Base-by-base conservation (phyloP, 2,329 filamentous ascomycete species). In the Fusarium heterosporum region DNA sequence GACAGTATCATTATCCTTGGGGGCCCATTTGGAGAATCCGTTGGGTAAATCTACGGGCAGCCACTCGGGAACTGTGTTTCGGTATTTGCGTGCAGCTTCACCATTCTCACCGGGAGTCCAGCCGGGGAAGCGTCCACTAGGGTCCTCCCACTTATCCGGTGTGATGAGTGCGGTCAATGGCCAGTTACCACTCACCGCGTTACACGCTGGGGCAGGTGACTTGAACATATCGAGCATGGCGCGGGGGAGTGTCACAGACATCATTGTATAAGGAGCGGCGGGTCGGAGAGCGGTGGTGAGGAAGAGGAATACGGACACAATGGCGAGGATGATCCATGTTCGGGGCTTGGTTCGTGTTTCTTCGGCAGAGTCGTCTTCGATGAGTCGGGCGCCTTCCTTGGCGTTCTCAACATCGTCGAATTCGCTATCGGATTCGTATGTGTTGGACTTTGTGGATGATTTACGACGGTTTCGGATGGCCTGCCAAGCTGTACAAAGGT, bases 221-320 rank as follows among this genome's bases (percentile, higher is more conserved):
- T 61, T 59, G 59, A 78, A 70, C 45, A 73, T 64, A 10, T 68
- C 71, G 29, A 77, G 53, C 49, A 78, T 69, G 1, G 75, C 63
- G 8, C 74, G 42, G 2, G 76, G 76, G 1, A 78, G 70, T 0
- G 76, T 77, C 7, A 68, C 68, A n/a, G 75, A 72, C 68, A 78
- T 75, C 55, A 74, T 74, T 17, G 49, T 66, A 53, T 77, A 78
- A 5, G 76, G 76, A 19, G 62, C 64, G 4, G 63, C 43, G 2
- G 75, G 73, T n/a, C 76, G 72, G 39, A 75, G 43, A 5, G 68
- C 7, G 8, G 67, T 67, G 1, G 66, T 68, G 8, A 73, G 39
- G 25, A 49, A 53, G 8, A 73, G 41, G 36, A 60, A 71, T 12
- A 60, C 30, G 8, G 60, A 17, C 0, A 51, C 22, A 6, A 34